A percentile compares a stretch with the other conserved stretches of the same genome.
Conservation (phyloP, 208 protist species). For the Leishmania gerbilli region DNA sequence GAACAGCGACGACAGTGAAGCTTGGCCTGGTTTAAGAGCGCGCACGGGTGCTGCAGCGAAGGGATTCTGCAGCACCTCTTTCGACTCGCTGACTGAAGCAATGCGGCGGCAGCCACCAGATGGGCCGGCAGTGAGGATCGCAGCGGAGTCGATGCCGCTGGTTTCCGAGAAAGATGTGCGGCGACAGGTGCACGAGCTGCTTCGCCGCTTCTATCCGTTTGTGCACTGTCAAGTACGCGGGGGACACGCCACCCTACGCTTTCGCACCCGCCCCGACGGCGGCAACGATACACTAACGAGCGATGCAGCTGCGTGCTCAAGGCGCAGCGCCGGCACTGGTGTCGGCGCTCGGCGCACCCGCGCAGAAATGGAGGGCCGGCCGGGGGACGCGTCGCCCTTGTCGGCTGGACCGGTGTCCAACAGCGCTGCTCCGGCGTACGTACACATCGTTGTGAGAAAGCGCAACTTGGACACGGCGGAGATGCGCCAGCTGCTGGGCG, state of each 20-base stretch:
- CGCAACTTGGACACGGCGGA: conserved; percentile 82
- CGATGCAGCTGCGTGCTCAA: neutral
- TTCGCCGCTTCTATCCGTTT: conserved; percentile 67
- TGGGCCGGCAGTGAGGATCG: neutral
- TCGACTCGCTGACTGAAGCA: conserved; percentile 6
- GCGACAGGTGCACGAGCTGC: conserved; percentile 64
- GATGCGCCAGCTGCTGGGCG: conserved; percentile 57
- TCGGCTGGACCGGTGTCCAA: neutral
- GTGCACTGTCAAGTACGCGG: conserved; percentile 57
- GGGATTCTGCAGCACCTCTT: conserved; percentile 26
- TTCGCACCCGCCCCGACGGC: neutral
- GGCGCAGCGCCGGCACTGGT: neutral
- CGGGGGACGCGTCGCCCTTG: neutral
- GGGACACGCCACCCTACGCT: conserved; percentile 40
- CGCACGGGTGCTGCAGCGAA: neutral
- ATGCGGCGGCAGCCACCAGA: conserved; percentile 5
- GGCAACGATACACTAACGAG: neutral
- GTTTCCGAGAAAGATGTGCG: conserved; percentile 63
- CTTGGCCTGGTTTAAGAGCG: too few species aligned
- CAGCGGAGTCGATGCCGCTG: conserved; percentile 4
- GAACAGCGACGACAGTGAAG: neutral
- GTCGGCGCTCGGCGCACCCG: conserved; percentile 6
- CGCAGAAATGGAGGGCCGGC: neutral
- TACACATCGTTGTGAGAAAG: conserved; percentile 81
- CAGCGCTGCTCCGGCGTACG: neutral